phyloP scores from a whole-genome alignment of 2,329 filamentous ascomycete genomes.

The Ophiosphaerella korrae region DNA sequence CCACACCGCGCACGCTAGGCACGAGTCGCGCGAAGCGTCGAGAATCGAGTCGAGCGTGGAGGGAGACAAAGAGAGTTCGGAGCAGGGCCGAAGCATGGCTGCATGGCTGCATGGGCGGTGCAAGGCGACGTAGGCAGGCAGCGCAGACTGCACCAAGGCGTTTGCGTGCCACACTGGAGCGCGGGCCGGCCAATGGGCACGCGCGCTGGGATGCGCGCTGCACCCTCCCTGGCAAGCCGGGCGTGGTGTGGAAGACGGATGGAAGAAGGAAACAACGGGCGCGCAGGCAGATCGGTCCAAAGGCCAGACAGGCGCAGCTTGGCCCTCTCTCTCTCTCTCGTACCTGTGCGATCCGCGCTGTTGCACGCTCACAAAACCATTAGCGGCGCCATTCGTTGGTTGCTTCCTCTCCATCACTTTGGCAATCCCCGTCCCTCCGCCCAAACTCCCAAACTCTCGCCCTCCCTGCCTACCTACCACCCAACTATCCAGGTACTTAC shows the following conservation, averaged over 20 bases:
- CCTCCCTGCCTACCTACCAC: background rate
- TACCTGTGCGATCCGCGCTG: no score
- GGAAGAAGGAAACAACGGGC: background rate
- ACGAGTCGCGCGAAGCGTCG: conserved; percentile 9
- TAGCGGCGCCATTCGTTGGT: background rate
- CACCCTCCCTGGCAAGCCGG: conserved; percentile 10
- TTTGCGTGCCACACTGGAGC: conserved; percentile 17
- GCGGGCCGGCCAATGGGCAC: no score
- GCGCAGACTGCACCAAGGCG: conserved; percentile 14
- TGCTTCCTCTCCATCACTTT: conserved; percentile 3
- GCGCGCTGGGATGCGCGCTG: background rate
- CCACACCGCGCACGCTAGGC: conserved; percentile 22
- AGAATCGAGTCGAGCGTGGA: no score
- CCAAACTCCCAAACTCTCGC: background rate
- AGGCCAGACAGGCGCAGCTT: background rate
- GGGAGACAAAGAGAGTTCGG: conserved; percentile 9
- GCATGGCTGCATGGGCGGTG: background rate
- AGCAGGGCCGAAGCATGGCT: conserved; percentile 14
- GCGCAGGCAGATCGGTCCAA: background rate
- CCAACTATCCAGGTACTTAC: no score
- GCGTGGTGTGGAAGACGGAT: background rate
- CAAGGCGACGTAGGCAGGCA: conserved; percentile 7
- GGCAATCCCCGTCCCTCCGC: conserved; percentile 16
- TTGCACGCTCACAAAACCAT: background rate
- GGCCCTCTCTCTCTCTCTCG: no score